phyloP scores from a whole-genome alignment of 331 rosid genomes.

The Rhamnella rubrinervis region DNA sequence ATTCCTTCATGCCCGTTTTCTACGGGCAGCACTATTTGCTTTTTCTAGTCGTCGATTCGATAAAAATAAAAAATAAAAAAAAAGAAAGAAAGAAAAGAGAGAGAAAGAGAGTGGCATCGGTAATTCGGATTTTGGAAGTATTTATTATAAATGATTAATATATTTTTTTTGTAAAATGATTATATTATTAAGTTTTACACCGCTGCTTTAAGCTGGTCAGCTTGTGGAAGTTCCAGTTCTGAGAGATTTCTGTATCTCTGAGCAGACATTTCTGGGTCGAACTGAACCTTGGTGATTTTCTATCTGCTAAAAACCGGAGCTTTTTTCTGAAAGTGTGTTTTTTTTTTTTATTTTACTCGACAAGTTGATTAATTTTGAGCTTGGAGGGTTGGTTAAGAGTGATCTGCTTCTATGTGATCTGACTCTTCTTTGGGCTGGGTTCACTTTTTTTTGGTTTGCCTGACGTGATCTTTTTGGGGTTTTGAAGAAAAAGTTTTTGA shows the following conservation, averaged over 20 bases:
- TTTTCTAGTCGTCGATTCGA: conserved; percentile 42
- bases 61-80: conserved; percentile 14
- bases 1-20: conserved; percentile 39
- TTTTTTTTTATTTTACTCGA: conserved; percentile 12
- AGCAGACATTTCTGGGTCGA: conserved; percentile 56
- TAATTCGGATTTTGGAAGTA: neutral
- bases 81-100: neutral
- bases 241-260: conserved; percentile 60
- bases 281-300: conserved; percentile 32
- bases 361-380: conserved; percentile 34
- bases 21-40: conserved; percentile 45
- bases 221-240: conserved; percentile 47
- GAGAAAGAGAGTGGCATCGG: conserved; percentile 28
- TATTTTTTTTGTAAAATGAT: conserved; percentile 15
- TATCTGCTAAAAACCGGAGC: conserved; percentile 4
- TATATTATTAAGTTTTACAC: conserved; percentile 14
- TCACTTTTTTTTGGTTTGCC: conserved; percentile 20
- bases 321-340: conserved; percentile 13
- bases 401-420: conserved; percentile 54
- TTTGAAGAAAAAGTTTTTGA: conserved; percentile 22
- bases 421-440: conserved; percentile 27
- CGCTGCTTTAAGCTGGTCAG: conserved; percentile 66
- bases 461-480: conserved; percentile 17
- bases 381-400: conserved; percentile 24
- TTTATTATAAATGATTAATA: neutral